Evolutionary conservation across 108 stramenopile species (phyloP).

Genomic region (Schizochytrium sp.): DNA sequence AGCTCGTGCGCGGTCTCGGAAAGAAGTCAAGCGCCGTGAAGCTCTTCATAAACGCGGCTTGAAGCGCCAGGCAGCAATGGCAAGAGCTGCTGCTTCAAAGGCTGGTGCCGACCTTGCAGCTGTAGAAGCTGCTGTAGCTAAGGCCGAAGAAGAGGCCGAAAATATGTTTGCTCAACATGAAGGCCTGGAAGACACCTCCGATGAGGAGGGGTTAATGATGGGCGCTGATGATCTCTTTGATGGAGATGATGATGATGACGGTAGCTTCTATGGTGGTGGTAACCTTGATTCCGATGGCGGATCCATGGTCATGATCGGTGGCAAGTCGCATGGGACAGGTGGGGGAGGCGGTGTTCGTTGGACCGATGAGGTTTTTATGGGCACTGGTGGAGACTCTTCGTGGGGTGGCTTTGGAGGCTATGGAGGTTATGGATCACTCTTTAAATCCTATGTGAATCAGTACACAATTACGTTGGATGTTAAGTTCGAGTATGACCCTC

Average conservation of each 20-base stretch:
- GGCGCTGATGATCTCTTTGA: background rate
- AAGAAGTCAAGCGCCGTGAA: conserved; percentile 58
- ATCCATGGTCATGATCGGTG: conserved; percentile 15
- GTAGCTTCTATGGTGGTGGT: background rate
- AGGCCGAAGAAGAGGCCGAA: conserved; percentile 2
- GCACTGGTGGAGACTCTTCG: conserved; percentile 25
- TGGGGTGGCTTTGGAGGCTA: background rate
- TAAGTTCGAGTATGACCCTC: conserved; percentile 56
- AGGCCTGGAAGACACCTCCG: background rate
- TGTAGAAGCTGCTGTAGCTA: conserved; percentile 10
- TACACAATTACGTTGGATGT: conserved; percentile 69
- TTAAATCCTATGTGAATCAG: conserved; percentile 62
- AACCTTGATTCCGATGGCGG: background rate
- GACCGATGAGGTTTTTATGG: conserved; percentile 11
- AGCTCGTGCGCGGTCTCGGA: background rate
- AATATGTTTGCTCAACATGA: background rate
- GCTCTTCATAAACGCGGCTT: conserved; percentile 32
- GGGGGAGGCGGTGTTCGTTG: conserved; percentile 28
- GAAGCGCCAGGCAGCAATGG: background rate
- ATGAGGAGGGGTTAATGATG: background rate
- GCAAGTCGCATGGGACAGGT: background rate
- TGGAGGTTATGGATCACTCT: conserved; percentile 3
- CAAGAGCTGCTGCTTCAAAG: background rate
- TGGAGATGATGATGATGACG: background rate
- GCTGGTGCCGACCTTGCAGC: background rate